A percentile compares a stretch with the other conserved stretches of the same genome.
These are phyloP conservation scores for Mercurialis annua DNA, from an alignment of 345 rosid genomes.

Conservation along the genomic window DNA sequence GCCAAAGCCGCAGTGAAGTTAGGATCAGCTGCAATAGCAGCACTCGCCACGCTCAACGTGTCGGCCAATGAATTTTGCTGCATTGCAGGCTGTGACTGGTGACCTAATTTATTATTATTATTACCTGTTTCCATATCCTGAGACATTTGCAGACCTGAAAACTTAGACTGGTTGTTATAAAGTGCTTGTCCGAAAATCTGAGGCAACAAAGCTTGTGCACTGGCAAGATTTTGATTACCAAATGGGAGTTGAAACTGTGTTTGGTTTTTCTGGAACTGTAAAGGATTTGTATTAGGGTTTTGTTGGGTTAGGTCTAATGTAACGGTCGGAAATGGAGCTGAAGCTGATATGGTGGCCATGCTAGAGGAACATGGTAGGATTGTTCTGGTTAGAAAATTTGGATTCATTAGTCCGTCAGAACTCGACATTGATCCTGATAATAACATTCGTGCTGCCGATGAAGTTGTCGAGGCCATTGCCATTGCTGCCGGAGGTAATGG, in stretches of 20 bases:
- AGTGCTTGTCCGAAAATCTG: conserved; percentile 61
- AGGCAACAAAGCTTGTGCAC: conserved; percentile 39
- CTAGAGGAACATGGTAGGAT: conserved; percentile 85
- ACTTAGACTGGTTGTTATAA: conserved; percentile 57
- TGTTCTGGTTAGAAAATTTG: conserved; percentile 66
- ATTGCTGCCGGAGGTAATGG: conserved; percentile 89
- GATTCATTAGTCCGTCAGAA: conserved; percentile 67
- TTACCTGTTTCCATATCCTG: conserved; percentile 29
- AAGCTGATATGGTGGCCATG: conserved; percentile 94
- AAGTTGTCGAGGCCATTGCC: conserved; percentile 90
- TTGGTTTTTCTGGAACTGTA: conserved; percentile 36
- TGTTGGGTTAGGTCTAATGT: conserved; percentile 86
- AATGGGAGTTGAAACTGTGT: conserved; percentile 48
- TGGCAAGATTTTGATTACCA: conserved; percentile 25
- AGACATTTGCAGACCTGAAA: conserved; percentile 61
- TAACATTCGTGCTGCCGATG: conserved; percentile 80
- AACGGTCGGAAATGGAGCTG: conserved; percentile 94
- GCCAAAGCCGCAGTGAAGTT: conserved; percentile 69
- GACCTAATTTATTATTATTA: conserved; percentile 23
- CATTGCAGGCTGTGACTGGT: conserved; percentile 23
- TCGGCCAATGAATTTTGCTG: conserved; percentile 41
- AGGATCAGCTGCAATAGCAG: conserved; percentile 55
- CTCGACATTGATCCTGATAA: conserved; percentile 83
- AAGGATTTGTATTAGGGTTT: conserved; percentile 37
- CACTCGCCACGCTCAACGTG: conserved; percentile 37